Percentiles rank a stretch among this genome's conserved stretches.
These are phyloP conservation scores for Linum tenue DNA, from an alignment of 345 rosid species.

Conservation along the genomic window DNA sequence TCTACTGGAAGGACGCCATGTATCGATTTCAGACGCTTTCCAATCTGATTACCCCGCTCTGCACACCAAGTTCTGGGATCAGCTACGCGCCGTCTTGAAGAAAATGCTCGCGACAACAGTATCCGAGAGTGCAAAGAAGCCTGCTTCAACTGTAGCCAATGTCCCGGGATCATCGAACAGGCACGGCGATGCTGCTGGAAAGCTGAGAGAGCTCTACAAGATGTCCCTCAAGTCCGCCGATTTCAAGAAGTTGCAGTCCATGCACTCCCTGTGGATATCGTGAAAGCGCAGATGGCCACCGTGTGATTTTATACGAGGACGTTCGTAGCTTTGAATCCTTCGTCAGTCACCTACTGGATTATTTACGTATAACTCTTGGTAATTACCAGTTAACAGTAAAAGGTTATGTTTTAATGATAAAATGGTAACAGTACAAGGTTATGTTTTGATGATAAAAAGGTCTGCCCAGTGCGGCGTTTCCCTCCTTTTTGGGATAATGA, in stretches of 20 bases:
- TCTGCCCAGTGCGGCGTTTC: no score
- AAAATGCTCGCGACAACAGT: slow-evolving; percentile 45
- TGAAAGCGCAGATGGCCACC: neutral
- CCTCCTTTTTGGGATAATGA: no score
- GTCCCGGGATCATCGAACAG: slow-evolving; percentile 22
- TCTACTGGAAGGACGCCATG: slow-evolving; percentile 56
- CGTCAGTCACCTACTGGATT: no score
- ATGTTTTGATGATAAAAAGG: no score
- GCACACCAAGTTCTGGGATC: slow-evolving; percentile 56
- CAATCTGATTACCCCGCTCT: slow-evolving; percentile 36
- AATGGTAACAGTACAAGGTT: no score
- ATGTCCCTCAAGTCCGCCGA: slow-evolving; percentile 54
- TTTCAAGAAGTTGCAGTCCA: slow-evolving; percentile 39
- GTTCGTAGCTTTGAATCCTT: no score
- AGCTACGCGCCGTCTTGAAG: slow-evolving; percentile 60
- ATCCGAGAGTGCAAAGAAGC: slow-evolving; percentile 29
- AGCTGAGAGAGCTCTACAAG: slow-evolving; percentile 71
- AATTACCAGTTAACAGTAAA: no score
- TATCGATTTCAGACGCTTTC: slow-evolving; percentile 29
- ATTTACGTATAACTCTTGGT: no score
- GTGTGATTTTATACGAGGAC: no score
- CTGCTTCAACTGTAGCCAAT: slow-evolving; percentile 8
- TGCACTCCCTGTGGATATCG: slow-evolving; percentile 62
- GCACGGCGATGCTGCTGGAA: slow-evolving; percentile 36
- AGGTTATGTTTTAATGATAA: no score